These are phyloP conservation scores for Quercus tomentella DNA, from an alignment of 331 rosid genomes.

Conservation along the genomic window DNA sequence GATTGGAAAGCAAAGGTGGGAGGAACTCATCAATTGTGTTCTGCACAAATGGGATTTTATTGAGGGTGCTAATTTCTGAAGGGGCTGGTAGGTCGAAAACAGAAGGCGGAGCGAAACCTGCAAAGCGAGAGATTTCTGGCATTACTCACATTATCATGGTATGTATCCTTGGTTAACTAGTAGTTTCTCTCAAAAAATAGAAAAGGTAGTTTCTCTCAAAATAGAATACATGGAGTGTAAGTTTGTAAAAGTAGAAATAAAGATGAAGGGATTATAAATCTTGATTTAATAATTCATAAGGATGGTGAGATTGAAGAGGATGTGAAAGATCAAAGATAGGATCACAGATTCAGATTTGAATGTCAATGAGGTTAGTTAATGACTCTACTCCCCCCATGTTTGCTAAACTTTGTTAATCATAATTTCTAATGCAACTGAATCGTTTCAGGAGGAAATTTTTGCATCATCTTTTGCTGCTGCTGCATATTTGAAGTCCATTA, in stretches of 20 bases:
- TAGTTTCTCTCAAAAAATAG: background rate
- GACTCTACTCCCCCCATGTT: constrained; percentile 11
- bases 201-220: too few relatives aligned
- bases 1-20: constrained; percentile 86
- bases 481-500: constrained; percentile 84
- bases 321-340: too few relatives aligned
- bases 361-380: constrained; percentile 67
- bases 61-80: constrained; percentile 69
- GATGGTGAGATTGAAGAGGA: too few relatives aligned
- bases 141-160: constrained; percentile 95
- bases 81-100: constrained; percentile 29
- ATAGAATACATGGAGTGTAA: too few relatives aligned
- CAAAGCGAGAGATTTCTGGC: constrained; percentile 35
- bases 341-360: constrained; percentile 38
- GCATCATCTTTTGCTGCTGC: constrained; percentile 99
- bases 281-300: too few relatives aligned
- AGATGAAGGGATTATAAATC: too few relatives aligned
- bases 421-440: constrained; percentile 8
- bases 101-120: constrained; percentile 20
- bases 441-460: constrained; percentile 88
- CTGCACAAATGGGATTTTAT: constrained; percentile 85
- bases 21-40: constrained; percentile 72
- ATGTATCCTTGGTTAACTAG: constrained; percentile 24
- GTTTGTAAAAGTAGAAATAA: too few relatives aligned
- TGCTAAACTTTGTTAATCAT: constrained; percentile 1